phyloP scores from a whole-genome alignment of 2,329 filamentous ascomycete genomes.

The Chaetothyriales sp. region DNA sequence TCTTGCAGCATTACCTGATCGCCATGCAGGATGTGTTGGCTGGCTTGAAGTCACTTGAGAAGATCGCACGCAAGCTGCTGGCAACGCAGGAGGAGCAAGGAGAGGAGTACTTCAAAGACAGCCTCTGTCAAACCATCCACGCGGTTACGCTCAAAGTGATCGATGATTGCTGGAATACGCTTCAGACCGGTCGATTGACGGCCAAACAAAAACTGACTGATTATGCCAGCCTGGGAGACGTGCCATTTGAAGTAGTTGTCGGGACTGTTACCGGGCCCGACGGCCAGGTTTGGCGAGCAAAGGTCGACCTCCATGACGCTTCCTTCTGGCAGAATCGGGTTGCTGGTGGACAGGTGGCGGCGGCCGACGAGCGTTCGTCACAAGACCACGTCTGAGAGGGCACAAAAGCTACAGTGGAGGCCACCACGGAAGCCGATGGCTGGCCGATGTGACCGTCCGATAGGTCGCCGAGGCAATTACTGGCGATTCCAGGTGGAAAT shows the following conservation, averaged over 20 bases:
- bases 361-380: neutral
- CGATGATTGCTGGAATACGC: neutral
- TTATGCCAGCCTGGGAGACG: neutral
- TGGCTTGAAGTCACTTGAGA: neutral
- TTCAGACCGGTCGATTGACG: neutral
- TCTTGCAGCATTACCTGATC: neutral
- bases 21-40: neutral
- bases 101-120: neutral
- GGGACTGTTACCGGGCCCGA: neutral
- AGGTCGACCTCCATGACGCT: neutral
- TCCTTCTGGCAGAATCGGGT: neutral
- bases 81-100: neutral
- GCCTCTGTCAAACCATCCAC: neutral
- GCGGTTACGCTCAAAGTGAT: neutral
- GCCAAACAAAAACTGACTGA: neutral
- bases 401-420: neutral
- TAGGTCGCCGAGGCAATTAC: neutral
- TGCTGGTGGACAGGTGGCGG: neutral
- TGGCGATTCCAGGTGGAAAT: neutral
- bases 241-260: neutral
- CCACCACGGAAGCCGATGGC: neutral
- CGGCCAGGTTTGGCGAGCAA: neutral
- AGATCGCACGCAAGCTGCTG: neutral
- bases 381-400: neutral
- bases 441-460: neutral